Evolutionary conservation across 2,329 filamentous ascomycete species (phyloP), one percentile per base, ranked within the genome.

Genomic region (Pyrenochaeta sp.): DNA sequence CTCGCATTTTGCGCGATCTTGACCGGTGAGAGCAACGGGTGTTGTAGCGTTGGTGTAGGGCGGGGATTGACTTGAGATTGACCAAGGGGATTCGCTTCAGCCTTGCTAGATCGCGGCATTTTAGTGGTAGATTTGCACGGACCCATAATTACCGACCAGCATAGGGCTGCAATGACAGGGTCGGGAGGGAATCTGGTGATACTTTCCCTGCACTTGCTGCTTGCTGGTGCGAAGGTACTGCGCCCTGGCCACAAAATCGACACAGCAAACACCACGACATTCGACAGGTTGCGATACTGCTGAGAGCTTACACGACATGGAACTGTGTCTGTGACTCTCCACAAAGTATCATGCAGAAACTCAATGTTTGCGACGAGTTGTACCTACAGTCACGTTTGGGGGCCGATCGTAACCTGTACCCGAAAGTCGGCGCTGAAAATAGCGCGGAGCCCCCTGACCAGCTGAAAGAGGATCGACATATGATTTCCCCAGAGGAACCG

Each of bases 91-190:
- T 34, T 22, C 8, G 31, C 31, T 15, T 34, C 6, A 22, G 31
- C 31, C 31, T 23, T 20, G n/a, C 7, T 20, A 9, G 8, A 34
- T 22, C n/a, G 19, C n/a, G 19, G 15, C 19, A 34, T 34, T 5
- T 34, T 20, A 34, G 31, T 34, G 31, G 31, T 34, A 32, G 31
- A 34, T 22, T 23, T 34, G 3, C 19, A 14, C 31, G 22, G 31
- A 20, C 19, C 19, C n/a, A 11, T 13, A 13, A 28, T 28, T 18
- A n/a, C n/a, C 19, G 15, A 17, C 27, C 8, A 8, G 14, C 27
- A 28, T 28, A 3, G 17, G 27, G 27, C 27, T 17, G 14, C 26
- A n/a, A 30, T n/a, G 24, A 11, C 4, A 5, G 5, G 24, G 9
- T 5, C 24, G 24, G 9, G 24, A 27, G 4, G 14, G 11, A 13